These are phyloP conservation scores for Coelastrella sp. DNA, from an alignment of 139 green algal genomes.

Conservation along the genomic window DNA sequence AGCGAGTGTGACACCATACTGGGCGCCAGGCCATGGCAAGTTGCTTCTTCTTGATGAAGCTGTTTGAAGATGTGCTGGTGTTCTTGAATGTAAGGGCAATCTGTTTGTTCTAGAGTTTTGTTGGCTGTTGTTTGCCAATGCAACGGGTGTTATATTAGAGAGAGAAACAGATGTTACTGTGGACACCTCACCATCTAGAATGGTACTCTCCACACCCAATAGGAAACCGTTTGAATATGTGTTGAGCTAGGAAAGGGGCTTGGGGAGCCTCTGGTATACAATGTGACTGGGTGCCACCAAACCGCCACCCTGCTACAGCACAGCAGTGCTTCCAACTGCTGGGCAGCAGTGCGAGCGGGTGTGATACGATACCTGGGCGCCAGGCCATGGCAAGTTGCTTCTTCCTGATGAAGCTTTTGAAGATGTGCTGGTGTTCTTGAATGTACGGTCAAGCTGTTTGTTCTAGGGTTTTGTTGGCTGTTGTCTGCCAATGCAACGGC, in stretches of 20 bases:
- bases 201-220: too few relatives aligned
- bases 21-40: constrained; percentile 90
- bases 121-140: too few relatives aligned
- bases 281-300: too few relatives aligned
- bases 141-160: too few relatives aligned
- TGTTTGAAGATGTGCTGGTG: constrained; percentile 85
- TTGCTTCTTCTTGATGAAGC: constrained; percentile 87
- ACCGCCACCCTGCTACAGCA: constrained; percentile 49
- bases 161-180: too few relatives aligned
- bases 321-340: constrained; percentile 88
- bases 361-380: constrained; percentile 89
- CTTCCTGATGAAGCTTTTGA: constrained; percentile 87
- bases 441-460: neutral
- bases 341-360: constrained; percentile 78
- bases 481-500: too few relatives aligned
- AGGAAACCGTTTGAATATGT: too few relatives aligned
- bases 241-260: too few relatives aligned
- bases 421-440: constrained; percentile 80
- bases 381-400: constrained; percentile 92
- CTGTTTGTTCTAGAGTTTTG: too few relatives aligned
- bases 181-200: too few relatives aligned
- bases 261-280: too few relatives aligned
- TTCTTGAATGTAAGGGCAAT: constrained; percentile 57
- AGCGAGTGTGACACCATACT: constrained; percentile 90
- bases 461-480: too few relatives aligned